Percentiles rank a stretch among this genome's conserved stretches.
phyloP scores from a whole-genome alignment of 2,329 filamentous ascomycete genomes.

The Penicillium brasilianum region DNA sequence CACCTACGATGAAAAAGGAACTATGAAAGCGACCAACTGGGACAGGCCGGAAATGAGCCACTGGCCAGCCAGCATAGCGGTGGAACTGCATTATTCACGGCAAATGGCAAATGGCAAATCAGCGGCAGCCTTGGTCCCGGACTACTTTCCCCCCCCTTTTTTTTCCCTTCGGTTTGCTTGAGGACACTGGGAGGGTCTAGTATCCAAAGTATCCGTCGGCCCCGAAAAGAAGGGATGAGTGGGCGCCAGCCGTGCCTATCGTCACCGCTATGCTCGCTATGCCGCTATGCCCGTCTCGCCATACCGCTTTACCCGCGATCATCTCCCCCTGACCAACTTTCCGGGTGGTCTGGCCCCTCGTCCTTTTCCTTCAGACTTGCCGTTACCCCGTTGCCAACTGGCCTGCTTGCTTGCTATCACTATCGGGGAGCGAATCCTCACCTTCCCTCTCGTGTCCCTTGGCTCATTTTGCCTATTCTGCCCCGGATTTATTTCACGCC shows the following conservation, averaged over 20 bases:
- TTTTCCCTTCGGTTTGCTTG: background rate
- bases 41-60: constrained; percentile 25
- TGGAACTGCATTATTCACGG: background rate
- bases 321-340: constrained; percentile 8
- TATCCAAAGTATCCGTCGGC: background rate
- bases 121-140: background rate
- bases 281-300: constrained; percentile 4
- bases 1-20: background rate
- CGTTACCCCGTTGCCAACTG: background rate
- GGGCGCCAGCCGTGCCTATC: constrained; percentile 7
- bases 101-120: constrained; percentile 2
- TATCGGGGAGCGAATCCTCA: background rate
- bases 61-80: constrained; percentile 16
- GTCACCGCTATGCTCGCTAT: constrained; percentile 19
- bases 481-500: constrained; percentile 18
- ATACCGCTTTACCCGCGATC: constrained; percentile 19
- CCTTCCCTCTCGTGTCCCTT: background rate
- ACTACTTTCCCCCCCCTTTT: constrained; percentile 18
- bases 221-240: constrained; percentile 17
- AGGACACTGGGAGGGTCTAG: background rate
- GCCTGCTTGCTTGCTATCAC: background rate
- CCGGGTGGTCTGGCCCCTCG: constrained; percentile 5
- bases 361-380: background rate
- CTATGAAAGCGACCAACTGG: background rate
- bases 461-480: constrained; percentile 2